Base-by-base conservation (phyloP, 2,329 filamentous ascomycete genomes). In the Arthrobotrys megalospora region DNA sequence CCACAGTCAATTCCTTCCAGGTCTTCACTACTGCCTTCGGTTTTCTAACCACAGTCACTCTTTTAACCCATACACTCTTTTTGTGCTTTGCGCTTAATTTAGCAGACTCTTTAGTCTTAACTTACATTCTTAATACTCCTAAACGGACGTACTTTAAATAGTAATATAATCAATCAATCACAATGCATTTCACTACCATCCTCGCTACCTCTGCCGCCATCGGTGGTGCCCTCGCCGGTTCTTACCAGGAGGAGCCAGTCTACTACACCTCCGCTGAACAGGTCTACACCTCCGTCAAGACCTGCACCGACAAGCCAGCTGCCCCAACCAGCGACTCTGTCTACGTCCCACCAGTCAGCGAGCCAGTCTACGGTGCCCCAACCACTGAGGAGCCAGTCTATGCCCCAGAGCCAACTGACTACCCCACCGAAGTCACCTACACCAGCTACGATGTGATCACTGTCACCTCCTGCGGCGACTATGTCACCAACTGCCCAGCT, bases 1-100 rank as follows among this genome's bases (percentile, higher is more conserved):
- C 73, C 73, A 77, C 73, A 77, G 73, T 77, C 73, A 77, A 77
- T 77, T 77, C 73, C 73, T 77, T 53, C 48, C 73, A 77, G 73
- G 73, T 77, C 73, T 77, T 77, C 72, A 77, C 73, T 77, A 69
- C 64, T 32, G 19, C 55, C 41, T 64, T 66, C 69, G 73, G 73
- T 77, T 77, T 76, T 77, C 73, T 77, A 77, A 77, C 73, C 73
- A 77, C 66, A 77, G 73, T 77, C 73, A 77, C 73, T 77, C 73
- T 77, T 77, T 77, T 58, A 66, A 70, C 58, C 41, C 50, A 55
- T 63, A 77, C 73, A 53, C 73, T 77, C 73, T 70, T 77, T 77
- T 77, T 53, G 67, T 50, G 34, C 38, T 53, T 65, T 63, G 63
- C 63, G 53, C 47, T 62, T 76, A 69, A 76, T 67, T 24, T 62